Conservation (phyloP, 2,329 filamentous ascomycete species). For the Akanthomyces lecanii region DNA sequence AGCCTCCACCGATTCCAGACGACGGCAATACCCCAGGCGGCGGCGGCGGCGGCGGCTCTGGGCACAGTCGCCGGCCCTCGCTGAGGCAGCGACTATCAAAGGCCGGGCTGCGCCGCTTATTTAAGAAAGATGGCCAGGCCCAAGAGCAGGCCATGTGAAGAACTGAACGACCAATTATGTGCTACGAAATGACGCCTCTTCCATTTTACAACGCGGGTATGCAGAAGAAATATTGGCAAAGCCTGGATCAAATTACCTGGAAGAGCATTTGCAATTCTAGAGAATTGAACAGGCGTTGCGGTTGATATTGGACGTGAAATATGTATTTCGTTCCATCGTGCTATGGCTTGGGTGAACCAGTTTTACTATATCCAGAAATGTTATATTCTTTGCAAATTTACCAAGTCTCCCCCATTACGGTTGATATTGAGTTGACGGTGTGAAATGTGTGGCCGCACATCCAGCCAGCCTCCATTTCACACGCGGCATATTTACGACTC, state of each 20-base stretch:
- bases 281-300: neutral
- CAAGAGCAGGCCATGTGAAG: conserved; percentile 5
- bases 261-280: neutral
- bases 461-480: neutral
- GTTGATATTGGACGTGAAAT: neutral
- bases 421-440: neutral
- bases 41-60: neutral
- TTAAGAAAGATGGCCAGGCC: conserved; percentile 26
- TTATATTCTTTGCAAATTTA: neutral
- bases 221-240: neutral
- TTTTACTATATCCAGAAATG: conserved; percentile 6
- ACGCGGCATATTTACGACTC: neutral
- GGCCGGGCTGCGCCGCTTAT: conserved; percentile 37
- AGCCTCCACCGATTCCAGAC: conserved; percentile 18
- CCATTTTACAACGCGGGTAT: neutral
- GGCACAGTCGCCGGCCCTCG: neutral
- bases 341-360: neutral
- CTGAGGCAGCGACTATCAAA: conserved; percentile 31
- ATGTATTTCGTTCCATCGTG: neutral
- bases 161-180: neutral
- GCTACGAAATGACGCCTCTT: neutral
- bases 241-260: neutral
- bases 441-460: neutral
- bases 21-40: conserved; percentile 3
- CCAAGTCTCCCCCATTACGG: neutral